Conservation (phyloP, 805 yeast genomes). For the Candida nitratophila region DNA sequence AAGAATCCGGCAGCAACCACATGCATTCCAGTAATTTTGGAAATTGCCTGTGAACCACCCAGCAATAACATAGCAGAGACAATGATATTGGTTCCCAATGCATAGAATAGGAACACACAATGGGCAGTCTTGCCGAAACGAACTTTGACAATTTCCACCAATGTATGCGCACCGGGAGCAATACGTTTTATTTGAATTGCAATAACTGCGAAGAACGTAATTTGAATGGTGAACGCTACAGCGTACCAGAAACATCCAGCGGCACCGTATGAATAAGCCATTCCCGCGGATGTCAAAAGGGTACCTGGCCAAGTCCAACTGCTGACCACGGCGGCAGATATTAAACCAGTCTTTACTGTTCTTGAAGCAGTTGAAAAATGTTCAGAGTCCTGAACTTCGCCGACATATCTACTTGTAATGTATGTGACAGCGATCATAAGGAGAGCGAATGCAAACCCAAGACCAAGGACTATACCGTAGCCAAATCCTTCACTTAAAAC, state of each 20-base stretch:
- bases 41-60: constrained; percentile 38
- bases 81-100: constrained; percentile 29
- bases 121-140: constrained; percentile 34
- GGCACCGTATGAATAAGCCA: constrained; percentile 37
- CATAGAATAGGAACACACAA: constrained; percentile 27
- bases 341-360: constrained; percentile 33
- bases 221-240: constrained; percentile 31
- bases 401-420: constrained; percentile 27
- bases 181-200: constrained; percentile 33
- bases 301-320: constrained; percentile 45
- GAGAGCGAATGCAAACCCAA: constrained; percentile 28
- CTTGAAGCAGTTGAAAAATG: constrained; percentile 34
- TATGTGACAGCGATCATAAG: constrained; percentile 33
- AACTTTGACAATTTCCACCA: constrained; percentile 31
- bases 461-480: constrained; percentile 1
- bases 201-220: constrained; percentile 27
- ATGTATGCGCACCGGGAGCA: constrained; percentile 38
- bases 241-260: constrained; percentile 32
- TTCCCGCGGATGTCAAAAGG: constrained; percentile 28
- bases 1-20: constrained; percentile 38
- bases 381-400: constrained; percentile 36
- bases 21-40: constrained; percentile 38
- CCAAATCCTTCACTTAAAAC: constrained; percentile 1
- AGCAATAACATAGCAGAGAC: constrained; percentile 29
- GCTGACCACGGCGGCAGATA: constrained; percentile 36